Evolutionary conservation across 345 rosid genomes (phyloP).

Genomic region (Brassica juncea): DNA sequence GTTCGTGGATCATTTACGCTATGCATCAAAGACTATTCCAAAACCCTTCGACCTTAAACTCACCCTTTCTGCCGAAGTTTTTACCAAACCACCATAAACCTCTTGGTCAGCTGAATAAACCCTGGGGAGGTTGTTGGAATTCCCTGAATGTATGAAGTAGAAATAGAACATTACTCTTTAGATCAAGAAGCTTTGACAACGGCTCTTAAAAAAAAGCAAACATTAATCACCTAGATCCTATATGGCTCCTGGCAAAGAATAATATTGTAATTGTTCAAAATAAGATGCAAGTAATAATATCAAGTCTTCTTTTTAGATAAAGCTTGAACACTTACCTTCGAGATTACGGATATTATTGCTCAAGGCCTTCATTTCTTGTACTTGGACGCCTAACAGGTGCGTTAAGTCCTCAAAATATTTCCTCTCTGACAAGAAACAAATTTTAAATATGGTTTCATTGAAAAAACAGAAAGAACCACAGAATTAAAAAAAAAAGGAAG

Average conservation of each 20-base stretch:
- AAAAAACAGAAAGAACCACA: constrained; percentile 14
- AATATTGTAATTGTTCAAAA: not conserved
- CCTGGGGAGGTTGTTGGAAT: constrained; percentile 42
- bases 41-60: constrained; percentile 25
- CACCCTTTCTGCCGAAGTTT: constrained; percentile 55
- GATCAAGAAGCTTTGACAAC: not conserved
- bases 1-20: not conserved
- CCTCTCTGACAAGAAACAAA: constrained; percentile 57
- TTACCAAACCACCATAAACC: constrained; percentile 42
- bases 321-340: constrained; percentile 55
- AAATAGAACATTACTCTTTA: not conserved
- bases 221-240: not conserved
- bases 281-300: not conserved
- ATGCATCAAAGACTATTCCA: constrained; percentile 18
- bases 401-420: constrained; percentile 60
- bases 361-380: constrained; percentile 85
- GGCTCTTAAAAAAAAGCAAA: constrained; percentile 6
- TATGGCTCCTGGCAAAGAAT: constrained; percentile 1
- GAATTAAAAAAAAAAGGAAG: not conserved
- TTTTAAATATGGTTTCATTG: not conserved
- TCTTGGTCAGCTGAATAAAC: constrained; percentile 52
- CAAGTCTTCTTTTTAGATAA: not conserved
- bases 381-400: constrained; percentile 70
- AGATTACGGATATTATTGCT: constrained; percentile 58
- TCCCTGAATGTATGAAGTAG: constrained; percentile 47